Evolutionary conservation across 768 basidiomycete species (phyloP).

Genomic region (Obba rivulosa): DNA sequence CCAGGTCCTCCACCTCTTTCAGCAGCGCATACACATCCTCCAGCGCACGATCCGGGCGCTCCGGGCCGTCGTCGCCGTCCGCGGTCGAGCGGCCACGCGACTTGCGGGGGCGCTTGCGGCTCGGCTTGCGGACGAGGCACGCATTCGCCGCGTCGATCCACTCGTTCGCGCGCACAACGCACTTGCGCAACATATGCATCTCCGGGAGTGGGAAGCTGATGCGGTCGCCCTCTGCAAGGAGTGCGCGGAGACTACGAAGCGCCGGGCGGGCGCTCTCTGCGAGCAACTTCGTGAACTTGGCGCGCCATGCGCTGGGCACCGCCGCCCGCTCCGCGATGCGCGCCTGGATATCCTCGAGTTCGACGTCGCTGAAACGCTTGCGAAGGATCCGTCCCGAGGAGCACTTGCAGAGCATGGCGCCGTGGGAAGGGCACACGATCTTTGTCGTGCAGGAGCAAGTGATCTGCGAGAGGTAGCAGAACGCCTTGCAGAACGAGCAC

Average conservation of each 20-base stretch:
- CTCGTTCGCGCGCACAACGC: slow-evolving; percentile 75
- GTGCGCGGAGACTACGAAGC: slow-evolving; percentile 70
- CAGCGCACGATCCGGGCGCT: slow-evolving; percentile 66
- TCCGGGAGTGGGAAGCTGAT: slow-evolving; percentile 74
- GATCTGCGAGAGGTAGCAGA: slow-evolving; percentile 93
- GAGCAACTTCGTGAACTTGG: slow-evolving; percentile 62
- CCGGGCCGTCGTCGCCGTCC: slow-evolving; percentile 44
- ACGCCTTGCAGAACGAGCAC: slow-evolving; percentile 87
- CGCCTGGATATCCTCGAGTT: slow-evolving; percentile 60
- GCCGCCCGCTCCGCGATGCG: slow-evolving; percentile 69
- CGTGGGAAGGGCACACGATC: slow-evolving; percentile 85
- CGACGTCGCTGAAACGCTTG: slow-evolving; percentile 76
- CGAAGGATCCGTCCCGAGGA: slow-evolving; percentile 58
- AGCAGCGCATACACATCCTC: slow-evolving; percentile 68
- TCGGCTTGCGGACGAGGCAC: slow-evolving; percentile 75
- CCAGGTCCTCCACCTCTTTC: slow-evolving; percentile 66
- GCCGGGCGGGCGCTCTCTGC: slow-evolving; percentile 65
- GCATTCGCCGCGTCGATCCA: slow-evolving; percentile 85
- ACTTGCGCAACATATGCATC: slow-evolving; percentile 65
- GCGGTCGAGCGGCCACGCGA: slow-evolving; percentile 46
- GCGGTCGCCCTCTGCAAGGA: slow-evolving; percentile 87
- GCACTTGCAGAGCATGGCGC: slow-evolving; percentile 69
- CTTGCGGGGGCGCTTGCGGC: slow-evolving; percentile 67
- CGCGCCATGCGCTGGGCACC: slow-evolving; percentile 70
- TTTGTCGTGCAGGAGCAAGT: slow-evolving; percentile 73